These are phyloP conservation scores for Xylariaceae sp. DNA, from an alignment of 2,329 filamentous ascomycete genomes.

Conservation along the genomic window DNA sequence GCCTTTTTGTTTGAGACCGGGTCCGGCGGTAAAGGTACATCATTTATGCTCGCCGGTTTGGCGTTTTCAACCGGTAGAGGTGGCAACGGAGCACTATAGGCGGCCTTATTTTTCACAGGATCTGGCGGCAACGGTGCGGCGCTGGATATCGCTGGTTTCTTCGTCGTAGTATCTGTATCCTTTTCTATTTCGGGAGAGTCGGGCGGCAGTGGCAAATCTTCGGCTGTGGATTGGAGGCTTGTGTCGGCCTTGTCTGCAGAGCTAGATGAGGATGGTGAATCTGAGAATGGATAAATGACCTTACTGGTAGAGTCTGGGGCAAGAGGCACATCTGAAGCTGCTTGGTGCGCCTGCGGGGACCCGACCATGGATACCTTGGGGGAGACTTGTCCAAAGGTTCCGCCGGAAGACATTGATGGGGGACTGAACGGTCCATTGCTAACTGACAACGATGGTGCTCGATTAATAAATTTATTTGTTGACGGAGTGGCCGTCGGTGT, in stretches of 20 bases:
- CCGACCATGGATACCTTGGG: constrained; percentile 22
- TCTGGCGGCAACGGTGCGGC: constrained; percentile 35
- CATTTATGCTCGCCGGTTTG: constrained; percentile 29
- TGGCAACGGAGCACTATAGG: constrained; percentile 26
- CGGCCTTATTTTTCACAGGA: constrained; percentile 34
- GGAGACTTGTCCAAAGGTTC: constrained; percentile 19
- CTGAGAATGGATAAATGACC: constrained; percentile 42
- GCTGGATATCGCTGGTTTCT: constrained; percentile 26
- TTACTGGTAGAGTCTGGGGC: constrained; percentile 54
- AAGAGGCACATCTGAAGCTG: constrained; percentile 38
- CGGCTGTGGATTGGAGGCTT: constrained; percentile 18
- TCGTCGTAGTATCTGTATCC: constrained; percentile 5
- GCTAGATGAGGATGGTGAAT: constrained; percentile 49
- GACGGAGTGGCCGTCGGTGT: constrained; percentile 51
- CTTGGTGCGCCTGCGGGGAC: constrained; percentile 35
- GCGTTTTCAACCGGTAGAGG: constrained; percentile 23
- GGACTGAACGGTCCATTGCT: constrained; percentile 34
- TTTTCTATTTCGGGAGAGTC: constrained; percentile 30
- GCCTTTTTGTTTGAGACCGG: constrained; percentile 31
- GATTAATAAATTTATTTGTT: constrained; percentile 40
- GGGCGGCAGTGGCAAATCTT: constrained; percentile 32
- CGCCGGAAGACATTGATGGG: constrained; percentile 24
- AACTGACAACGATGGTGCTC: constrained; percentile 32
- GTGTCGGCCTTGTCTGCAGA: constrained; percentile 30
- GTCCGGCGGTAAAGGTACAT: constrained; percentile 39